These are phyloP conservation scores for Bolboschoenoplectus hybrid DNA, from an alignment of 202 grass and related monocot genomes.

Conservation along the genomic window DNA sequence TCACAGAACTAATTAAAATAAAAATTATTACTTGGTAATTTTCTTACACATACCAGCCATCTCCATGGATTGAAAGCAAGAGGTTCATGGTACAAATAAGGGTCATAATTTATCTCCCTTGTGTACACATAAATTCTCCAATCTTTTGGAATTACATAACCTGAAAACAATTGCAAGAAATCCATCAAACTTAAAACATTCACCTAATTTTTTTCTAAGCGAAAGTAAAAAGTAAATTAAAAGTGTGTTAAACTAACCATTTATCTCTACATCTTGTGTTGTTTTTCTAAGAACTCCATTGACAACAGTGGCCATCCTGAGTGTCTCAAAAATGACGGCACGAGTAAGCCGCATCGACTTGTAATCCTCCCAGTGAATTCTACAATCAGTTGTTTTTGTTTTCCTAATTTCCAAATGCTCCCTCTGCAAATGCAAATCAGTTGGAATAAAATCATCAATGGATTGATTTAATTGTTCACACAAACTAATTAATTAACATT, in stretches of 20 bases:
- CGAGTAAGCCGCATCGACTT: constrained; percentile 88
- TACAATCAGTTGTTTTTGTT: constrained; percentile 55
- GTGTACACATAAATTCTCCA: constrained; percentile 99
- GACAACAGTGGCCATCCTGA: constrained; percentile 89
- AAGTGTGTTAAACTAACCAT: constrained; percentile 47
- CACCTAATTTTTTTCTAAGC: too few relatives aligned
- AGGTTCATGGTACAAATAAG: constrained; percentile 73
- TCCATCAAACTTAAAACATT: constrained; percentile 36
- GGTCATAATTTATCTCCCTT: constrained; percentile 97
- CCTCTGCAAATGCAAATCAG: constrained; percentile 59
- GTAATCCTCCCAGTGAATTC: constrained; percentile 74
- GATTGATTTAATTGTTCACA: not conserved
- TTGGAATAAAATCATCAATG: constrained; percentile 4
- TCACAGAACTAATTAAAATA: not conserved
- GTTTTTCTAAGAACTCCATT: constrained; percentile 96
- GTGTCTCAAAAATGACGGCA: constrained; percentile 94
- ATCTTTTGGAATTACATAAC: constrained; percentile 79
- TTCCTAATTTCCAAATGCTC: constrained; percentile 77
- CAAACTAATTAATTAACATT: not conserved
- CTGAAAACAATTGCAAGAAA: constrained; percentile 47
- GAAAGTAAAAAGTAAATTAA: not conserved
- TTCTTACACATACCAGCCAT: constrained; percentile 75
- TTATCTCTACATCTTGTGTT: constrained; percentile 83
- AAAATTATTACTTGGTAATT: not conserved
- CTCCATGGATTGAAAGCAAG: constrained; percentile 93